A percentile compares a stretch with the other conserved stretches of the same genome.
These are phyloP conservation scores for Phylloporus scabripes DNA, from an alignment of 768 basidiomycete species.

Conservation along the genomic window DNA sequence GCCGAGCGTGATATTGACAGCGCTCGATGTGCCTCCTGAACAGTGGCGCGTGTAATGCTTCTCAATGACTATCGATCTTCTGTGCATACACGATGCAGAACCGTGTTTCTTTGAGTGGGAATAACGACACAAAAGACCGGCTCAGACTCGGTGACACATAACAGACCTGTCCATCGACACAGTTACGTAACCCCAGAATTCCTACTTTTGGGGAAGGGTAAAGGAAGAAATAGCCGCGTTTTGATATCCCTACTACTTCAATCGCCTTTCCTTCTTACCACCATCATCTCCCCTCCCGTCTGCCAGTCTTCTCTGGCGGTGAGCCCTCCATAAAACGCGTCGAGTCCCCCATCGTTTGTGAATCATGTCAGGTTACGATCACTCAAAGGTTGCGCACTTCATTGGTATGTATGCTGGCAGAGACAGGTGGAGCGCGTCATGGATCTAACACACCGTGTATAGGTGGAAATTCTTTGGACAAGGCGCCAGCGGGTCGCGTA, in stretches of 20 bases:
- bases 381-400: constrained; percentile 58
- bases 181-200: constrained; percentile 30
- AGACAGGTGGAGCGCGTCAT: constrained; percentile 6
- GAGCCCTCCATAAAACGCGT: constrained; percentile 5
- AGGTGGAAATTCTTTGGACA: constrained; percentile 93
- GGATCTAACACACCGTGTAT: constrained; percentile 9
- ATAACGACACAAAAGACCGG: not conserved
- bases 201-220: constrained; percentile 28
- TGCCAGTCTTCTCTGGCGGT: constrained; percentile 7
- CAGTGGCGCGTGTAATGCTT: not conserved
- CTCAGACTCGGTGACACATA: not conserved
- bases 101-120: not conserved
- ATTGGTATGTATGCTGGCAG: constrained; percentile 40
- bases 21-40: constrained; percentile 26
- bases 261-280: constrained; percentile 16
- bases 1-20: not conserved
- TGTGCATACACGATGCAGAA: constrained; percentile 10
- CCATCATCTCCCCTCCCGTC: constrained; percentile 10
- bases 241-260: constrained; percentile 1
- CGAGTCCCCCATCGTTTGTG: constrained; percentile 4
- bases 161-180: not conserved
- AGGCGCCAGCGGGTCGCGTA: constrained; percentile 71
- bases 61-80: constrained; percentile 10
- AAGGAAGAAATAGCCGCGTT: constrained; percentile 13
- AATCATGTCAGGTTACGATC: constrained; percentile 41